phyloP scores from a whole-genome alignment of 371 early-diverging fungal species.

The Dinochytrium kinnereticum region DNA sequence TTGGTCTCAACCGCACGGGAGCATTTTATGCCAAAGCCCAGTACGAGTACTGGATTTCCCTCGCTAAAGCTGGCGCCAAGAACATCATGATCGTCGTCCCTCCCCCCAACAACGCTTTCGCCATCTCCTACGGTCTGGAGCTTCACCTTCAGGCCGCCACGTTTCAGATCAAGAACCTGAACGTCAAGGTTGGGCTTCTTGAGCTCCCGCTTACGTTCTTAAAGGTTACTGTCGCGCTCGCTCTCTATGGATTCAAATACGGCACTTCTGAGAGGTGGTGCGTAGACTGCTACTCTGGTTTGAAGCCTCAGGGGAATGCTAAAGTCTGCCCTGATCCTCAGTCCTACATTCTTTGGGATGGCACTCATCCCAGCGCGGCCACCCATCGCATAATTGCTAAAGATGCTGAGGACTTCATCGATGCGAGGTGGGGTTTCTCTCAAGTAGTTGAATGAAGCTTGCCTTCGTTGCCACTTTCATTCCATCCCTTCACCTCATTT shows the following conservation, averaged over 20 bases:
- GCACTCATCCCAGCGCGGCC: neutral
- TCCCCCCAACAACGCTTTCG: neutral
- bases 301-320: neutral
- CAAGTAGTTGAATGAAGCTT: neutral
- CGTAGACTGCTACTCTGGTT: neutral
- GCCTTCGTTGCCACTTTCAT: neutral
- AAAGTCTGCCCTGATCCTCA: neutral
- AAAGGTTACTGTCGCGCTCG: neutral
- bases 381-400: neutral
- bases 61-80: conserved; percentile 2
- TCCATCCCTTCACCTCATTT: neutral
- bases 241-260: neutral
- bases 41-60: neutral
- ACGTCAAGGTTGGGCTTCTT: neutral
- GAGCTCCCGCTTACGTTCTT: neutral
- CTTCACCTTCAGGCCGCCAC: neutral
- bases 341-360: neutral
- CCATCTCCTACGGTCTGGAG: neutral
- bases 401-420: neutral
- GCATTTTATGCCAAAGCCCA: neutral
- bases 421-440: neutral
- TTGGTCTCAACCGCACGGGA: neutral
- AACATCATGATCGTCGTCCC: conserved; percentile 10
- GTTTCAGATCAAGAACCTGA: neutral
- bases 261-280: neutral